These are phyloP conservation scores for Nemania sp. DNA, from an alignment of 2,329 filamentous ascomycete genomes.

Conservation along the genomic window DNA sequence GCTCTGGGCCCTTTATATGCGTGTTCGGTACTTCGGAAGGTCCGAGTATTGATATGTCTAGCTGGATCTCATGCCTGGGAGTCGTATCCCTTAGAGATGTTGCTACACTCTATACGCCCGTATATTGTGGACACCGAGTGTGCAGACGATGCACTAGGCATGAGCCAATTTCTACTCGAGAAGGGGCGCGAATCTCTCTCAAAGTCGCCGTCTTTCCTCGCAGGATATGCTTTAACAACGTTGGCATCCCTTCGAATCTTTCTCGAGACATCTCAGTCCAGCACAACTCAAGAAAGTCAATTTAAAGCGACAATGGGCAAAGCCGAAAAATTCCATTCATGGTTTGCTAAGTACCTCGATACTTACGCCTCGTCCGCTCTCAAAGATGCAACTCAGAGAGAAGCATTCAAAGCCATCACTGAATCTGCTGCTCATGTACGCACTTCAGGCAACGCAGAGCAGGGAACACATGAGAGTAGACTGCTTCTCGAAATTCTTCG, in stretches of 20 bases:
- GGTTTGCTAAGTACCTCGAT: constrained; percentile 73
- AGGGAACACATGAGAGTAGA: constrained; percentile 74
- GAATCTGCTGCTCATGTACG: constrained; percentile 69
- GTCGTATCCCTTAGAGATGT: constrained; percentile 87
- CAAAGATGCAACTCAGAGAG: constrained; percentile 50
- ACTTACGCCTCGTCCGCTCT: constrained; percentile 61
- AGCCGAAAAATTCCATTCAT: constrained; percentile 74
- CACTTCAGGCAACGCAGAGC: constrained; percentile 69
- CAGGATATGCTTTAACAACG: constrained; percentile 78
- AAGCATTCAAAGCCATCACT: constrained; percentile 68
- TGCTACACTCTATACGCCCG: constrained; percentile 76
- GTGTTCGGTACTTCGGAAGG: constrained; percentile 82
- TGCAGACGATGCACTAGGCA: constrained; percentile 84
- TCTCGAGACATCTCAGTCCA: constrained; percentile 72
- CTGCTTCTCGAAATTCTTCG: constrained; percentile 78
- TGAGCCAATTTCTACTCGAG: constrained; percentile 80
- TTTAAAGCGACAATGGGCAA: constrained; percentile 76
- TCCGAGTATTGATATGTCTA: constrained; percentile 78
- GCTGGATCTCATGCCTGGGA: constrained; percentile 72
- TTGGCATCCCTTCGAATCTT: constrained; percentile 79
- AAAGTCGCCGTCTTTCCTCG: constrained; percentile 72
- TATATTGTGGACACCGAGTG: constrained; percentile 85
- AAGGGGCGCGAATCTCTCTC: constrained; percentile 67
- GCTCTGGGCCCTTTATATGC: constrained; percentile 85
- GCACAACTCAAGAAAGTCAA: constrained; percentile 83